These are phyloP conservation scores for Penicillium sp. DNA, from an alignment of 2,329 filamentous ascomycete species.

Conservation along the genomic window DNA sequence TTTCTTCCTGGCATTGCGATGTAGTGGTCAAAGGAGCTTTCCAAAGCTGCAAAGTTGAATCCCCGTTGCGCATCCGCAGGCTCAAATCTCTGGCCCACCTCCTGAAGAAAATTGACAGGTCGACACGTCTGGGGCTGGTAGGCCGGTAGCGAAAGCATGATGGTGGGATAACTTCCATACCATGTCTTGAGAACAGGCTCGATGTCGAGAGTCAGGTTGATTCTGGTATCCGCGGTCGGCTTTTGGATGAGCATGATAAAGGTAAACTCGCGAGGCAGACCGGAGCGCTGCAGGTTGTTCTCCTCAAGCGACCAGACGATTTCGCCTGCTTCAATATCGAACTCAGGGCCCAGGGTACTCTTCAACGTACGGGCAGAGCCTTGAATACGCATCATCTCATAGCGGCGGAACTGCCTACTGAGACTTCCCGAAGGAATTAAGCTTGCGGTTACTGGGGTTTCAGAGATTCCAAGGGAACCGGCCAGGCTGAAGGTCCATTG, in stretches of 20 bases:
- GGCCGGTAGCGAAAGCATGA: constrained; percentile 38
- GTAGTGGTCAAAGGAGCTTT: constrained; percentile 46
- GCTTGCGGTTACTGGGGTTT: constrained; percentile 45
- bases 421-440: constrained; percentile 45
- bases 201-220: constrained; percentile 44
- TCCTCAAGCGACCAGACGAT: constrained; percentile 55
- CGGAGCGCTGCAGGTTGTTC: constrained; percentile 50
- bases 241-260: constrained; percentile 53
- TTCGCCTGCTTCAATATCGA: constrained; percentile 46
- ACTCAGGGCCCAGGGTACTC: constrained; percentile 35
- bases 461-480: constrained; percentile 48
- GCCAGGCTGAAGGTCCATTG: constrained; percentile 52
- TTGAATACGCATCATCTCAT: constrained; percentile 54
- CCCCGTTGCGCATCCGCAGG: constrained; percentile 36
- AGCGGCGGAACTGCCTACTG: constrained; percentile 45
- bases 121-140: constrained; percentile 42
- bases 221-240: constrained; percentile 39
- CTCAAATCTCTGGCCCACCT: constrained; percentile 48
- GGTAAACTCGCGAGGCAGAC: constrained; percentile 53
- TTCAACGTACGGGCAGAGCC: constrained; percentile 47
- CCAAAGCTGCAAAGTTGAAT: constrained; percentile 50
- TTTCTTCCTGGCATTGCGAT: constrained; percentile 28
- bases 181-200: constrained; percentile 44
- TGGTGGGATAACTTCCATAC: constrained; percentile 44
- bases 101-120: constrained; percentile 41